Percentiles rank a stretch among this genome's conserved stretches.
Conservation (phyloP, 2,329 filamentous ascomycete genomes). For the Pseudocercospora eumusae region DNA sequence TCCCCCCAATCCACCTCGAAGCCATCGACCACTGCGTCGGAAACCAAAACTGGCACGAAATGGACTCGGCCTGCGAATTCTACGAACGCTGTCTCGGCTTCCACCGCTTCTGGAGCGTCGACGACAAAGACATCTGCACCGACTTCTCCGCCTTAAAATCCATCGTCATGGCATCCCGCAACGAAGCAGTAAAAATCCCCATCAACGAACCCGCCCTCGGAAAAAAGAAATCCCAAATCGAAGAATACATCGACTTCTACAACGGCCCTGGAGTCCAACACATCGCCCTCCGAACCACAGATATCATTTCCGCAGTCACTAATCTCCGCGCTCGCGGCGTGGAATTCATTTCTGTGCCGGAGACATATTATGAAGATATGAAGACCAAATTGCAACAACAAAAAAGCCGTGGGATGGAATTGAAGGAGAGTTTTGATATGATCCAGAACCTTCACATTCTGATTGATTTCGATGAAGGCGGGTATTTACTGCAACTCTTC, state of each 20-base stretch:
- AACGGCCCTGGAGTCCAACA: conserved; percentile 88
- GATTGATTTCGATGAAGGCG: conserved; percentile 92
- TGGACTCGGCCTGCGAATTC: conserved; percentile 66
- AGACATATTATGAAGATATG: conserved; percentile 83
- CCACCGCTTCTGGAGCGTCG: conserved; percentile 96
- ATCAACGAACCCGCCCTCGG: conserved; percentile 94
- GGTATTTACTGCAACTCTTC: conserved; percentile 70
- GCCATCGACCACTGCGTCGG: conserved; percentile 96
- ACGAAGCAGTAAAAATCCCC: conserved; percentile 92
- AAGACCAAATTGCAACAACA: conserved; percentile 59
- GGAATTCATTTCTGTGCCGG: conserved; percentile 87
- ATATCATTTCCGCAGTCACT: conserved; percentile 76
- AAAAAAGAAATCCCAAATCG: conserved; percentile 90
- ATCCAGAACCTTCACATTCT: conserved; percentile 79
- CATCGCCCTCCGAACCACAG: conserved; percentile 77
- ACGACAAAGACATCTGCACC: conserved; percentile 89
- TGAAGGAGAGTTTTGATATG: conserved; percentile 77
- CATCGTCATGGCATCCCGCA: conserved; percentile 81
- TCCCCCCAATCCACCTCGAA: conserved; percentile 67
- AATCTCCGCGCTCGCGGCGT: conserved; percentile 83
- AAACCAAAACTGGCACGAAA: conserved; percentile 93
- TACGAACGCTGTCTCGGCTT: conserved; percentile 90
- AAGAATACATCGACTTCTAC: conserved; percentile 86
- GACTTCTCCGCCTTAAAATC: conserved; percentile 86
- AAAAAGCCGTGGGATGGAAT: conserved; percentile 60